A percentile compares a stretch with the other conserved stretches of the same genome.
Conservation (phyloP, 345 rosid species). For the Arabis alpina region DNA sequence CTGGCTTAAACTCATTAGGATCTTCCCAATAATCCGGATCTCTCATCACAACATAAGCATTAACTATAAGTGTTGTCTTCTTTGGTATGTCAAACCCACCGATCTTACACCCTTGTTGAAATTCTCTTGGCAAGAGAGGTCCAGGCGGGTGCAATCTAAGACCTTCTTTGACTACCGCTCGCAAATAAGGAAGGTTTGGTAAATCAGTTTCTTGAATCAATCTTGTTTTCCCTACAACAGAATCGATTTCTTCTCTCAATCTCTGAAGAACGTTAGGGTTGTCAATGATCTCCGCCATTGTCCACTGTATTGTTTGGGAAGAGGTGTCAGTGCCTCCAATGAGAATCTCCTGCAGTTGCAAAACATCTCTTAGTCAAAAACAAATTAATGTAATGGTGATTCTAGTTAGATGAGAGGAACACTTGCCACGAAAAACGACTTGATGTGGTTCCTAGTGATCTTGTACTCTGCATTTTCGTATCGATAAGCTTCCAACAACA, state of each 20-base stretch:
- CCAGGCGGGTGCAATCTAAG: slow-evolving; percentile 65
- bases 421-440: slow-evolving; percentile 65
- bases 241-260: slow-evolving; percentile 60
- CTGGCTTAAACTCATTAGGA: slow-evolving; percentile 57
- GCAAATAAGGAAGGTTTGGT: slow-evolving; percentile 57
- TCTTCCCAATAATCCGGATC: slow-evolving; percentile 65
- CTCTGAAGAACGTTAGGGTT: slow-evolving; percentile 53
- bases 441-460: slow-evolving; percentile 60
- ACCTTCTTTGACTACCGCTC: slow-evolving; percentile 64
- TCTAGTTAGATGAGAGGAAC: not conserved
- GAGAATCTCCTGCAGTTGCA: slow-evolving; percentile 53
- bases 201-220: slow-evolving; percentile 63
- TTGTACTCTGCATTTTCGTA: slow-evolving; percentile 59
- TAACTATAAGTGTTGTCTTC: slow-evolving; percentile 53
- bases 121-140: slow-evolving; percentile 55
- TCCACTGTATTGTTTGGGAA: slow-evolving; percentile 55
- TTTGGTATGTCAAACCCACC: slow-evolving; percentile 58
- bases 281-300: slow-evolving; percentile 62
- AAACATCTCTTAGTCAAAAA: not conserved
- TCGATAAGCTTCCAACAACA: slow-evolving; percentile 55
- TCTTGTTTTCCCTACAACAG: slow-evolving; percentile 49
- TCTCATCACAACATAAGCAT: slow-evolving; percentile 61
- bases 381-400: too few relatives aligned
- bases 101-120: slow-evolving; percentile 53
- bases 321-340: slow-evolving; percentile 62